Evolutionary conservation across 495 filamentous ascomycete species (phyloP), one percentile per base, ranked within the genome.

Genomic region (Neurospora sp.): DNA sequence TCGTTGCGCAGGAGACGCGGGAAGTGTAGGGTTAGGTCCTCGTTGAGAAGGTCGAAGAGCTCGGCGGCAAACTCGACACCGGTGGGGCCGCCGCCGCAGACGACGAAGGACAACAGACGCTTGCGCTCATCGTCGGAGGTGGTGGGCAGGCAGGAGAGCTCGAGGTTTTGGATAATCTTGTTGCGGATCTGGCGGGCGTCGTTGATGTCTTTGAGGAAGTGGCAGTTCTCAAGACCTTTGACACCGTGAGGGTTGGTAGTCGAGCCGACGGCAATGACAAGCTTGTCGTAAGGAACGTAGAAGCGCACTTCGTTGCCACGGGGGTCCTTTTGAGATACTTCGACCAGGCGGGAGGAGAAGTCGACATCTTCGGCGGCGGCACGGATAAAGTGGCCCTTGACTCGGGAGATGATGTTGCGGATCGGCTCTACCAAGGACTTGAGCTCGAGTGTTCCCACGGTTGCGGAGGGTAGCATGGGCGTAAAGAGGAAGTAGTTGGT

Each of bases 21-120:
- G 82, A 97, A 99, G 73, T 90, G 88, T 69, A 87, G 84, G 54
- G 90, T 89, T 31, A 99, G 81, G 80, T 99, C 96, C 81, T 99
- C 96, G 77, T 99, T 99, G 39, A 99, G 86, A 80, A 99, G 87
- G 82, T 99, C 96, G 77, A 90, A 98, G 0, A 99, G 85, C 79
- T 99, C 96, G 3, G 96, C 96, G 3, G 96, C 96, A 78, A 99
- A 99, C 79, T 98, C 94, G 36, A 99, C 96, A 74, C 96, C 96
- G 5, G 96, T 99, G 42, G 96, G 96, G 2, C 96, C 96, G 75
- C 96, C 96, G 76, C 96, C 96, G 82, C 92, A 92, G 70, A 99
- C 83, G 66, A 98, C 96, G 78, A 99, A 99, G 0, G 95, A 98
- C 10, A 99, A 83, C 34, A 99, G 84, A 31, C 95, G 89, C 79